Base-by-base conservation (phyloP, 192 early-diverging fungal species). In the Podila horticola region DNA sequence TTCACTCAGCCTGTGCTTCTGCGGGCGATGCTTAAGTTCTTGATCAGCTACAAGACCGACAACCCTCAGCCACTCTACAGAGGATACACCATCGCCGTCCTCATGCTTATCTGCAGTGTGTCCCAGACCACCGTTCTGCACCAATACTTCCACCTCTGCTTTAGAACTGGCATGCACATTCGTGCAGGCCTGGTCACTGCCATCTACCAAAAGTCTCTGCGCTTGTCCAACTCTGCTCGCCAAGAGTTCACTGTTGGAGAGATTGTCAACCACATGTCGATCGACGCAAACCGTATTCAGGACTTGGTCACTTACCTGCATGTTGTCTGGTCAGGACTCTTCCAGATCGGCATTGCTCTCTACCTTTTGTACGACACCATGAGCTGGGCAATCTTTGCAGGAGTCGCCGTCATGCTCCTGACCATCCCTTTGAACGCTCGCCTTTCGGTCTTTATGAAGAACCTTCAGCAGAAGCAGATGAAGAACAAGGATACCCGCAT, bases 81-180 rank as follows among this genome's bases (percentile, higher is more conserved):
- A 28, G 97, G 97, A 22, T 90, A 92, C 69, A 76, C 89, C n/a
- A 95, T 96, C 64, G 95, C 97, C 22, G 55, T 84, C 85, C 69
- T 90, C 38, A 97, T 99, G 95, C 87, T 97, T 48, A 15, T 86
- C 20, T 88, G 91, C 55, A 93, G 93, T 70, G 38, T 94, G 12
- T 74, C 85, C 4, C 94, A 97, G 82, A 94, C 96, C 4, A 77
- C 92, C 50, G 83, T 96, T 13, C 85, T 96, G 34, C 95, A 97
- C 73, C 96, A 96, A 70, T 95, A 96, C 84, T 95, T 96, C 85
- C 94, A 96, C 66, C 76, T 90, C 61, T 95, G 94, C 72, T 90
- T 94, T 73, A 84, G 88, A 28, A 92, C 90, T 5, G 92, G 93
- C 41, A 92, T 94, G 90, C 90, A 90, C 57, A 81, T 91, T 29